A percentile compares a stretch with the other conserved stretches of the same genome.
Evolutionary conservation across 108 stramenopile genomes (phyloP).

Genomic region (Cyclotella sp.): DNA sequence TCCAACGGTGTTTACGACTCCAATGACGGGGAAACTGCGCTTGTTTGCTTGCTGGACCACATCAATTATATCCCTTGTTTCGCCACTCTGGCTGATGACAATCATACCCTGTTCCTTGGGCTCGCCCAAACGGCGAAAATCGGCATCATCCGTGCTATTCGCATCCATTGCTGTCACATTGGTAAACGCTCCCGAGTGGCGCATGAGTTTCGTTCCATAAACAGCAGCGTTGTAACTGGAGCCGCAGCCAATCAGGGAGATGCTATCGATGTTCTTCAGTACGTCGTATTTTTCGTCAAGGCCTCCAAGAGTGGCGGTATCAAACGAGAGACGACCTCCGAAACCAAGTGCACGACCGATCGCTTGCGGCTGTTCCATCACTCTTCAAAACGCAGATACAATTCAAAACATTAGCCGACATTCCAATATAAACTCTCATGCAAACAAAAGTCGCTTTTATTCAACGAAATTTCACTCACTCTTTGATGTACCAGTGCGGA

Average conservation of each 20-base stretch:
- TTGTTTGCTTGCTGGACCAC: conserved; percentile 60
- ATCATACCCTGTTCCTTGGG: conserved; percentile 59
- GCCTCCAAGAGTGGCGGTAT: conserved; percentile 63
- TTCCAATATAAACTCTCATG: background rate
- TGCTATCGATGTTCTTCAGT: conserved; percentile 53
- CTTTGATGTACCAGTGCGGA: conserved; percentile 88
- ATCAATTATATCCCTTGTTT: conserved; percentile 83
- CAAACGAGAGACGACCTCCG: conserved; percentile 64
- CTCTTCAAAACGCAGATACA: conserved; percentile 29
- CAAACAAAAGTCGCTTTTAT: background rate
- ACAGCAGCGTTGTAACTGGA: conserved; percentile 78
- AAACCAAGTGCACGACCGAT: conserved; percentile 80
- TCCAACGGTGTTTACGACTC: conserved; percentile 85
- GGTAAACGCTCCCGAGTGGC: conserved; percentile 68
- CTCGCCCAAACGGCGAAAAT: conserved; percentile 50
- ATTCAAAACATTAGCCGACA: background rate
- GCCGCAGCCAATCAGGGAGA: conserved; percentile 73
- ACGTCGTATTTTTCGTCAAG: conserved; percentile 61
- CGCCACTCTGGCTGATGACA: conserved; percentile 84
- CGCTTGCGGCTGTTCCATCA: conserved; percentile 90
- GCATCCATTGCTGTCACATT: conserved; percentile 77
- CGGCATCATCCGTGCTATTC: conserved; percentile 63
- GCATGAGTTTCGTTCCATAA: conserved; percentile 88
- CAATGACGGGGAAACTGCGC: conserved; percentile 58
- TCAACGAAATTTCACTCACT: conserved; percentile 35